phyloP scores from a whole-genome alignment of 1,284 basidiomycete species.

The Ustilago xerochloae region DNA sequence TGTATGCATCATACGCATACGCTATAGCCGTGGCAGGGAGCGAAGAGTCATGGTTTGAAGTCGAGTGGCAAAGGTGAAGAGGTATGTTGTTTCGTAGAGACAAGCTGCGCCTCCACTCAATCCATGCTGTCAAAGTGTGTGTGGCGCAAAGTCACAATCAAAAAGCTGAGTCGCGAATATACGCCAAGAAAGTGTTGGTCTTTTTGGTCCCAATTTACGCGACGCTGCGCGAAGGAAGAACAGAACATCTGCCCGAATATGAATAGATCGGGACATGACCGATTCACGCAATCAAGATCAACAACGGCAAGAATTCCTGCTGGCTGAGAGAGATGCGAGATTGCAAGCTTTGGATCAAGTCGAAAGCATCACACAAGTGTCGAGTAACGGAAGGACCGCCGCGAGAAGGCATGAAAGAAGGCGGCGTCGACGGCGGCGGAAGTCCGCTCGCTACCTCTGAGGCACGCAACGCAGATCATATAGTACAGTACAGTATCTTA shows the following conservation, averaged over 20 bases:
- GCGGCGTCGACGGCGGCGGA: neutral
- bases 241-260: too few relatives aligned
- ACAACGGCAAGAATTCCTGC: too few relatives aligned
- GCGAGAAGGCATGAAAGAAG: neutral
- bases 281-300: neutral
- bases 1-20: neutral
- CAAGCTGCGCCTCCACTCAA: neutral
- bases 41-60: neutral
- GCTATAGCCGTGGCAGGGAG: neutral
- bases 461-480: neutral
- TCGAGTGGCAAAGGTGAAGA: neutral
- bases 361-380: too few relatives aligned
- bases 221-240: neutral
- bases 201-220: constrained; percentile 2
- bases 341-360: neutral
- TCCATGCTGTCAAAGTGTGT: neutral
- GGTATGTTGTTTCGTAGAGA: too few relatives aligned
- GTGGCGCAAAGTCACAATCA: neutral
- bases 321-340: too few relatives aligned
- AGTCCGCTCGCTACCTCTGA: too few relatives aligned
- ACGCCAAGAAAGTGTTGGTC: constrained; percentile 7
- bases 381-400: too few relatives aligned
- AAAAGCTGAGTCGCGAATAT: constrained; percentile 3
- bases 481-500: neutral
- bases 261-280: neutral